Conservation (phyloP, 352 stramenopile species). For the Globisporangium cederbergense region DNA sequence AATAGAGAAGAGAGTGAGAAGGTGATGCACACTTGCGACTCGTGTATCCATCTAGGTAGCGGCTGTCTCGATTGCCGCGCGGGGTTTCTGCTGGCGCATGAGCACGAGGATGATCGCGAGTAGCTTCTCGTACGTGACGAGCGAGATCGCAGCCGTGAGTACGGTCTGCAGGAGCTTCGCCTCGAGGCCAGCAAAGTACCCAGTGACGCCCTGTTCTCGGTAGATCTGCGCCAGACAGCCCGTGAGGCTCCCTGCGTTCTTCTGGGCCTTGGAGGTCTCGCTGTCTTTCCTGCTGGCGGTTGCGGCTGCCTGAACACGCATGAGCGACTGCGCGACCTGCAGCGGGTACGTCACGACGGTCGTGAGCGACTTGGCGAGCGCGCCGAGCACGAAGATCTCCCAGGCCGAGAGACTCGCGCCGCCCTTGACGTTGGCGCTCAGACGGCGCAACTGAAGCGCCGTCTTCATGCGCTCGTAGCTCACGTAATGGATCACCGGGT, state of each 20-base stretch:
- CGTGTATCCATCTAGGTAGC: constrained; percentile 22
- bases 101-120: constrained; percentile 52
- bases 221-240: constrained; percentile 55
- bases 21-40: too few relatives aligned
- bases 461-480: constrained; percentile 93
- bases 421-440: constrained; percentile 15
- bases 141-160: constrained; percentile 90
- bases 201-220: constrained; percentile 62
- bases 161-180: constrained; percentile 94
- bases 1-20: background rate
- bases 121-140: constrained; percentile 94
- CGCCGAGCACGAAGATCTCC: constrained; percentile 91
- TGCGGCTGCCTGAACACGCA: constrained; percentile 63
- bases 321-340: constrained; percentile 90
- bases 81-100: constrained; percentile 32
- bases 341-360: constrained; percentile 94
- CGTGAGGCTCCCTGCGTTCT: constrained; percentile 17
- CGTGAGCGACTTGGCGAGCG: constrained; percentile 90
- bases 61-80: constrained; percentile 33
- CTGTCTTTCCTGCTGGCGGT: constrained; percentile 12
- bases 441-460: constrained; percentile 41
- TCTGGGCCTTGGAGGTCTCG: background rate
- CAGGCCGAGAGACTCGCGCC: constrained; percentile 44
- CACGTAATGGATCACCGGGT: constrained; percentile 95
- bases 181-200: constrained; percentile 89